These are phyloP conservation scores for Vanrija sp. DNA, from an alignment of 1,284 basidiomycete species.

Conservation along the genomic window DNA sequence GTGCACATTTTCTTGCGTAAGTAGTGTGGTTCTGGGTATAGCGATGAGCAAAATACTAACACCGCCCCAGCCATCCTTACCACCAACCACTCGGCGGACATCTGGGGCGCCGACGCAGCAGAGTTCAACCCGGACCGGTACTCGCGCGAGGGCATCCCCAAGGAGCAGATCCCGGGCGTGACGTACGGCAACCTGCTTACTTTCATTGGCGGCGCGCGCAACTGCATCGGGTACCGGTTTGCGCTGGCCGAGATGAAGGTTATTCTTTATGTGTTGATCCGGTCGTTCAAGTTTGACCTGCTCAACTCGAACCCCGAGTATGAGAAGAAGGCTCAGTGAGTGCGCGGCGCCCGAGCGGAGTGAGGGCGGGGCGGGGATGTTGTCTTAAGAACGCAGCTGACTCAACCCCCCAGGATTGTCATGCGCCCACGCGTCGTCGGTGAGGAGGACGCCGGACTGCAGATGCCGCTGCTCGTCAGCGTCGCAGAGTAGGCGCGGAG, in stretches of 20 bases:
- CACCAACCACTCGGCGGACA: conserved; percentile 58
- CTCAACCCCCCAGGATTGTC: conserved; percentile 32
- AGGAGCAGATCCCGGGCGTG: conserved; percentile 57
- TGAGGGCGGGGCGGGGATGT: not conserved
- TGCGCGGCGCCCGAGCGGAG: not conserved
- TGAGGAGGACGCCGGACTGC: conserved; percentile 39
- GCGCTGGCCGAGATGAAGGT: conserved; percentile 65
- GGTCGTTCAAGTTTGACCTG: conserved; percentile 58
- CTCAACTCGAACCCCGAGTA: conserved; percentile 40
- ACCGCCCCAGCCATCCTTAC: conserved; percentile 50
- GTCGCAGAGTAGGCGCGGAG: not conserved
- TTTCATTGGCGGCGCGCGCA: conserved; percentile 63
- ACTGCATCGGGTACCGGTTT: conserved; percentile 69
- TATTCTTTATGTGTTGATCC: conserved; percentile 58
- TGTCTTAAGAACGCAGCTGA: not conserved
- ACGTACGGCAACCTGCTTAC: conserved; percentile 61
- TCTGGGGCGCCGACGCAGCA: conserved; percentile 67
- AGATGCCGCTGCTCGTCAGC: conserved; percentile 44
- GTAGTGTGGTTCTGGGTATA: too few species aligned
- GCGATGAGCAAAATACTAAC: too few species aligned
- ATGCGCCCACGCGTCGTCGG: conserved; percentile 44
- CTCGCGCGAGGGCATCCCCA: conserved; percentile 20
- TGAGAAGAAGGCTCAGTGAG: conserved; percentile 37
- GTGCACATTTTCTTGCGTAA: conserved; percentile 35
- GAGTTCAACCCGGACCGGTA: conserved; percentile 54